Evolutionary conservation across 23 red algal genomes (phyloP).

Genomic region (Agarophyton chilense): DNA sequence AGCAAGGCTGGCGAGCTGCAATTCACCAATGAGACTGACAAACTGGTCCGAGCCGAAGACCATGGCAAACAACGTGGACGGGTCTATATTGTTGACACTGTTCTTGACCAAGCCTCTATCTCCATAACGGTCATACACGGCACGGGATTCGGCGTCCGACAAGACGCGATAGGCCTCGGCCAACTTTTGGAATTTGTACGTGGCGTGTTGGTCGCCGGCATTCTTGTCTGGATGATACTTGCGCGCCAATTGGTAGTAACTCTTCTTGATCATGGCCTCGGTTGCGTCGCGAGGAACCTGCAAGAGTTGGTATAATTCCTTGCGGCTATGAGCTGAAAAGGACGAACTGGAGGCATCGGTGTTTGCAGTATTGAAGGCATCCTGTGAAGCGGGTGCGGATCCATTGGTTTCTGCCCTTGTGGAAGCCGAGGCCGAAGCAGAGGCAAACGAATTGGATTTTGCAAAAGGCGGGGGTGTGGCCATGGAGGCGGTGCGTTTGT

Average conservation of each 20-base stretch:
- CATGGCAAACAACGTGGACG: conserved; percentile 73
- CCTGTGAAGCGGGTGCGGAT: neutral
- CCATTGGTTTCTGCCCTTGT: conserved; percentile 8
- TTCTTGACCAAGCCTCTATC: conserved; percentile 58
- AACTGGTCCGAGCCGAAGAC: conserved; percentile 81
- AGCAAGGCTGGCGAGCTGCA: conserved; percentile 52
- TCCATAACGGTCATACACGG: conserved; percentile 70
- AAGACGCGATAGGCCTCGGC: conserved; percentile 81
- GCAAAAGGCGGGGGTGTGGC: neutral
- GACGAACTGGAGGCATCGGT: conserved; percentile 13
- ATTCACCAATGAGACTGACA: conserved; percentile 64
- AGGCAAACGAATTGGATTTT: conserved; percentile 27
- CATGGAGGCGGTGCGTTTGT: conserved; percentile 16
- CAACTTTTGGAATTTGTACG: conserved; percentile 85
- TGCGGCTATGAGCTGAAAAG: neutral
- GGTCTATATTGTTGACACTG: conserved; percentile 66
- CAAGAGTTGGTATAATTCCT: conserved; percentile 80
- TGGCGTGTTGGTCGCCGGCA: conserved; percentile 68
- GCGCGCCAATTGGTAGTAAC: conserved; percentile 79
- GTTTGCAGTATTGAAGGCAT: conserved; percentile 1
- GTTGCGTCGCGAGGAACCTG: conserved; percentile 83
- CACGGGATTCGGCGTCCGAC: conserved; percentile 64
- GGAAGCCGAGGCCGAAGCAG: neutral
- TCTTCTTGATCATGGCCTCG: conserved; percentile 83
- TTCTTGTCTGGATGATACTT: conserved; percentile 81